Conservation (phyloP, 78 protist species). For the Emiliania huxleyi region DNA sequence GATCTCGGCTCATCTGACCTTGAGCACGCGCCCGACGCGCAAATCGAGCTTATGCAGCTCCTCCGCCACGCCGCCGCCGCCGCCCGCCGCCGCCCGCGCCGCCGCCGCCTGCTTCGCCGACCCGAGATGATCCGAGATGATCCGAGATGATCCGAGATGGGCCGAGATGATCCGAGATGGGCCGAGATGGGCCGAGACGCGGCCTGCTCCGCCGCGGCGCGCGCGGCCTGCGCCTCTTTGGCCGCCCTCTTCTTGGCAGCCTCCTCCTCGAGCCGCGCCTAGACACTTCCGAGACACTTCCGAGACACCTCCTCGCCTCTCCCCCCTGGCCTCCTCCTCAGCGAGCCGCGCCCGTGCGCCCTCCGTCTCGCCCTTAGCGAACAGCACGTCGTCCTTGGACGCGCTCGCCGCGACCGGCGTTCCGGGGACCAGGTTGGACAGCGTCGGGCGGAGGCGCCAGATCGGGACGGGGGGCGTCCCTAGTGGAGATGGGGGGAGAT, state of each 20-base stretch:
- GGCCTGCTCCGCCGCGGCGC: background rate
- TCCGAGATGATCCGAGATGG: too few species aligned
- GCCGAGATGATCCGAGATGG: too few species aligned
- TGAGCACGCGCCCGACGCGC: conserved; percentile 53
- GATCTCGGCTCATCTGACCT: too few species aligned
- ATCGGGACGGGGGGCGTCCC: conserved; percentile 16
- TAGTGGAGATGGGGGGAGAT: too few species aligned
- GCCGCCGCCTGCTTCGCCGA: too few species aligned
- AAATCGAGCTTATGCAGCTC: conserved; percentile 21
- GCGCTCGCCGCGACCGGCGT: background rate
- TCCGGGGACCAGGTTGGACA: conserved; percentile 8
- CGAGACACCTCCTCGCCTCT: too few species aligned
- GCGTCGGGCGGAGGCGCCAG: background rate
- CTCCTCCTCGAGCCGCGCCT: background rate
- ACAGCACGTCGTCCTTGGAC: background rate
- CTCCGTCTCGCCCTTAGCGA: background rate
- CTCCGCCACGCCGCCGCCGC: background rate
- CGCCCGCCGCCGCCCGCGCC: background rate
- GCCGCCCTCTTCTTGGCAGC: background rate
- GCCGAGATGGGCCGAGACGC: too few species aligned
- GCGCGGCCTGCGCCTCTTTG: background rate
- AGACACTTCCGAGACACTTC: too few species aligned
- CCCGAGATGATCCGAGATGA: too few species aligned
- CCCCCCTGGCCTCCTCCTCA: too few species aligned
- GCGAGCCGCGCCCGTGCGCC: background rate